Evolutionary conservation across 768 basidiomycete genomes (phyloP), one percentile per base, ranked within the genome.

Genomic region (Naganishia onofrii): DNA sequence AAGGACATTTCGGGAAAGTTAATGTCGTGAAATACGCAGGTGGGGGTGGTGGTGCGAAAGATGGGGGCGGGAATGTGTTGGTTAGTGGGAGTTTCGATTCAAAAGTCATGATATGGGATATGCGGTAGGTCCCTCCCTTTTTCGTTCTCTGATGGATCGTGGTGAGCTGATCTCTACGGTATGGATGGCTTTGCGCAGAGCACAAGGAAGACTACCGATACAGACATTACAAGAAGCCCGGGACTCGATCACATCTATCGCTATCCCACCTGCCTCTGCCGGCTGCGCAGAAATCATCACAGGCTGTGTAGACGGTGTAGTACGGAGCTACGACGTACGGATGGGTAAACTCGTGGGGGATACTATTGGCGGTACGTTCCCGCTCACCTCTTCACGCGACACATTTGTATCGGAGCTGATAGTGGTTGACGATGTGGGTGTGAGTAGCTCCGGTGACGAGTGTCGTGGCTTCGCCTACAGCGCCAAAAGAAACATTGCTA

Each of bases 41-140:
- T 32, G 54, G 65, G 17, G 71, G 68, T n/a, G 69, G 66, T 2
- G 56, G 63, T 4, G 53, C 58, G 0, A 56, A 70, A 19, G 93
- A 93, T 75, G 84, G 86, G 58, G 92, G 95, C 76, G 89, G 92
- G 2, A 89, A 86, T 73, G 89, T 96, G 9, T 82, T 95, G 21
- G 92, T 92, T 0, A 93, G 90, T 74, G 95, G 94, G 67, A 94
- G 93, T 0, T 97, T 89, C 76, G 95, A 99, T 81, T 87, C 92
- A 0, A 92, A 92, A 13, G 88, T 97, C 42, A 85, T 89, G 74
- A 79, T 97, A 38, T 98, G 93, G 93, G 95, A 98, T 79, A 83
- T 96, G 73, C 86, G 90, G 92, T 92, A 72, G 63, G 84, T 76
- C 70, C 15, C 46, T 29, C 70, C 60, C 28, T 44, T 68, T 17